Conservation (phyloP, 2,329 filamentous ascomycete species). For the Clonostachys rosea region DNA sequence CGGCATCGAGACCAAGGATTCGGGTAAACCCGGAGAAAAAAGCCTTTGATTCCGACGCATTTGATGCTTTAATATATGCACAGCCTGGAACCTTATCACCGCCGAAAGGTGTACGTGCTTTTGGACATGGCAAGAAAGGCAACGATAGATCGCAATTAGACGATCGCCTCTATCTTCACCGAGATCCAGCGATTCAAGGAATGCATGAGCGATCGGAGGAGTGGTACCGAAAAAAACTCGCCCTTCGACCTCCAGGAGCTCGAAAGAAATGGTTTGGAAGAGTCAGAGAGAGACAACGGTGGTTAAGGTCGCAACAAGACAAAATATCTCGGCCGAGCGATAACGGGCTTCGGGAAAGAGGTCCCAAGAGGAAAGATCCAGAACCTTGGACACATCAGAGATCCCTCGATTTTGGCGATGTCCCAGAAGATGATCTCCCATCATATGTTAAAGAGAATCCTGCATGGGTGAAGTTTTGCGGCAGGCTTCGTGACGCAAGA, state of each 20-base stretch:
- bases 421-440: constrained; percentile 33
- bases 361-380: constrained; percentile 11
- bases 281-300: constrained; percentile 24
- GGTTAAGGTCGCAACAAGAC: constrained; percentile 10
- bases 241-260: constrained; percentile 37
- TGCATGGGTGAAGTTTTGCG: constrained; percentile 35
- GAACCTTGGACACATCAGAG: constrained; percentile 18
- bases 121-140: constrained; percentile 1
- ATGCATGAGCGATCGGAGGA: constrained; percentile 31
- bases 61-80: constrained; percentile 33
- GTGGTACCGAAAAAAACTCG: constrained; percentile 42
- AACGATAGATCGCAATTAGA: constrained; percentile 9
- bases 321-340: not conserved
- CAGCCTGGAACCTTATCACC: constrained; percentile 16
- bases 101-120: constrained; percentile 12
- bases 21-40: not conserved
- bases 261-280: constrained; percentile 48
- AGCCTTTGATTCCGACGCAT: constrained; percentile 14
- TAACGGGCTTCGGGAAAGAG: constrained; percentile 1
- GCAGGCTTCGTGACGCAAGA: constrained; percentile 23
- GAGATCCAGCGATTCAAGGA: constrained; percentile 48
- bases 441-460: constrained; percentile 36
- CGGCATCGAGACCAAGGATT: not conserved
- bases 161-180: constrained; percentile 31
- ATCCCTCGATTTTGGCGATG: constrained; percentile 27